Evolutionary conservation across 176 grass and related monocot genomes (phyloP).

Genomic region (Aechmea fasciata): DNA sequence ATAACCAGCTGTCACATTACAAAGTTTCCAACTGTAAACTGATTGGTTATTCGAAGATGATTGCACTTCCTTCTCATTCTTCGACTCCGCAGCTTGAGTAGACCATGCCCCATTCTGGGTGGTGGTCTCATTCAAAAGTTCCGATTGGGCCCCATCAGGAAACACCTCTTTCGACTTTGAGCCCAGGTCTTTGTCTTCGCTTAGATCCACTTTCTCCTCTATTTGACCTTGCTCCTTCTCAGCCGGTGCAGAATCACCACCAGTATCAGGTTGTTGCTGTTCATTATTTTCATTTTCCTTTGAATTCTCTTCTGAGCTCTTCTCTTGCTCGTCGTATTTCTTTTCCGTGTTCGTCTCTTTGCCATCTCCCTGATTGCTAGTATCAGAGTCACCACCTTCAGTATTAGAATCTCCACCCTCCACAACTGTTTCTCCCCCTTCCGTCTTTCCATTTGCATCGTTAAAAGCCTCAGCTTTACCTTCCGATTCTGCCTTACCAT

Average conservation of each 20-base stretch:
- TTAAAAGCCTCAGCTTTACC: constrained; percentile 4
- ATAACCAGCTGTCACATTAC: constrained; percentile 37
- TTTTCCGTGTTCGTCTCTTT: constrained; percentile 14
- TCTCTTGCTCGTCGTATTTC: constrained; percentile 16
- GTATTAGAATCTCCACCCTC: constrained; percentile 6
- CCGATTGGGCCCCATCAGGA: constrained; percentile 64
- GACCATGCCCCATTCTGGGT: constrained; percentile 63
- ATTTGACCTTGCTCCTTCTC: constrained; percentile 27
- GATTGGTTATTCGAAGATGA: constrained; percentile 22
- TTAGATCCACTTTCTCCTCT: constrained; percentile 55
- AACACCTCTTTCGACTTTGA: constrained; percentile 44
- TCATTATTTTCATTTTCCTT: constrained; percentile 28
- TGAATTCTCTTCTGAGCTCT: not conserved
- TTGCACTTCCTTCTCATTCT: constrained; percentile 66
- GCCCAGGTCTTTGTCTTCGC: constrained; percentile 36
- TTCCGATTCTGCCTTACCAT: not conserved
- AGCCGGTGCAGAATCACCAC: constrained; percentile 16
- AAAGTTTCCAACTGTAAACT: constrained; percentile 78
- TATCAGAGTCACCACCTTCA: not conserved
- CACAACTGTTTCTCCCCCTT: not conserved
- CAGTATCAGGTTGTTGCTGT: constrained; percentile 22
- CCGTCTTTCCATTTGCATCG: constrained; percentile 21
- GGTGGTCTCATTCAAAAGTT: constrained; percentile 78
- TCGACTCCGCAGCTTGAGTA: constrained; percentile 77
- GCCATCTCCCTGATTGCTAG: constrained; percentile 1